Evolutionary conservation across 2,329 filamentous ascomycete species (phyloP).

Genomic region (Paecilomyces fulvus): DNA sequence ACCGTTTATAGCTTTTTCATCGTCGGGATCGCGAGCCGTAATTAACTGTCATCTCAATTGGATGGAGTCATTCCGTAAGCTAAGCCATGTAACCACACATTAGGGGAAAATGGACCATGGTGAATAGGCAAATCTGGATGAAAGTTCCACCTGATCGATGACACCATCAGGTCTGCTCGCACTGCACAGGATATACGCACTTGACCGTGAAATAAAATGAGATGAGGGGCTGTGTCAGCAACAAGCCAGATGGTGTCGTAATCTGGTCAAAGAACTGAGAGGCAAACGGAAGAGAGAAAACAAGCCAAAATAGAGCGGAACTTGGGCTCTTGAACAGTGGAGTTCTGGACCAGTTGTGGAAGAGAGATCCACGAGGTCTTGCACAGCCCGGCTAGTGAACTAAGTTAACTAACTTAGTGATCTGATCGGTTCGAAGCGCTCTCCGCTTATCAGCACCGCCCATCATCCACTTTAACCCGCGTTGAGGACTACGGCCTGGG

Average conservation of each 20-base stretch:
- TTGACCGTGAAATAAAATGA: neutral
- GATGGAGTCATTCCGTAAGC: neutral
- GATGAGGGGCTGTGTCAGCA: neutral
- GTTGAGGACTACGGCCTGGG: neutral
- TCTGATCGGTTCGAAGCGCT: neutral
- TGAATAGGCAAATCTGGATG: neutral
- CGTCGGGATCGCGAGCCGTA: neutral
- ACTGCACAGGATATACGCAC: neutral
- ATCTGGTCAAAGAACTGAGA: neutral
- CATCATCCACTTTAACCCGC: neutral
- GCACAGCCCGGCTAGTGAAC: neutral
- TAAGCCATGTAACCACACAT: neutral
- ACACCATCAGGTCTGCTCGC: neutral
- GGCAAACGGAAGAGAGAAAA: neutral
- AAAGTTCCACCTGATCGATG: neutral
- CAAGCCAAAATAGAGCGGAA: neutral
- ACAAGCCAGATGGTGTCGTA: neutral
- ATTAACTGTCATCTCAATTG: neutral
- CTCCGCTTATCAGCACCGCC: neutral
- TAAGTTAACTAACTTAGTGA: too few relatives aligned
- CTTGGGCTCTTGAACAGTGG: neutral
- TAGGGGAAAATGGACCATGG: neutral
- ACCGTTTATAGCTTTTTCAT: neutral
- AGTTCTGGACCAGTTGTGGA: neutral
- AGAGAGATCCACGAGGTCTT: neutral